Evolutionary conservation across 169 alveolate species (phyloP).

Genomic region (Plasmodium malariae): DNA sequence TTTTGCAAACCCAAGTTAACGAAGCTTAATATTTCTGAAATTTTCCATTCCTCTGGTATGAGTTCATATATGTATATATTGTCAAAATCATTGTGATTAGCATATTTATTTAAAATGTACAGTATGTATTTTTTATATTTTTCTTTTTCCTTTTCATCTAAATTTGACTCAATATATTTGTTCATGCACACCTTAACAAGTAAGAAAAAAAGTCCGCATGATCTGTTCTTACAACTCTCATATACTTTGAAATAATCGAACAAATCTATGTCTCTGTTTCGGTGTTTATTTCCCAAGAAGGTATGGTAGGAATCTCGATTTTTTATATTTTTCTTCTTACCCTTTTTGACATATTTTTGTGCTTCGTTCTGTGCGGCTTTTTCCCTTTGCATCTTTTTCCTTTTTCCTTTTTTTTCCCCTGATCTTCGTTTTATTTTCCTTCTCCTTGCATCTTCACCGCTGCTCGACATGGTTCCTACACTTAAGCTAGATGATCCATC

Average conservation of each 20-base stretch:
- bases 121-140: conserved; percentile 19
- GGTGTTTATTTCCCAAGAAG: neutral
- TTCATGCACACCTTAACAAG: conserved; percentile 43
- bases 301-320: neutral
- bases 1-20: conserved; percentile 18
- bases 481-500: no score
- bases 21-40: conserved; percentile 19
- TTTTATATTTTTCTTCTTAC: neutral
- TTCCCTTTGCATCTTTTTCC: neutral
- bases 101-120: conserved; percentile 36
- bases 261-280: conserved; percentile 26
- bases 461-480: no score
- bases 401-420: neutral
- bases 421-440: neutral
- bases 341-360: neutral
- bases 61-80: conserved; percentile 14
- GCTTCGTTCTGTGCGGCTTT: neutral
- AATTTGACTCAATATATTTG: conserved; percentile 2
- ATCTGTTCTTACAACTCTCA: neutral
- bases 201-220: conserved; percentile 53
- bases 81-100: conserved; percentile 49
- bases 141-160: neutral
- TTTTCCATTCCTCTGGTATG: conserved; percentile 54
- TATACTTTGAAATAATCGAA: conserved; percentile 46
- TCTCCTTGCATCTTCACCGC: neutral